These are phyloP conservation scores for Brassica balearica DNA, from an alignment of 441 rosid genomes.

Conservation along the genomic window DNA sequence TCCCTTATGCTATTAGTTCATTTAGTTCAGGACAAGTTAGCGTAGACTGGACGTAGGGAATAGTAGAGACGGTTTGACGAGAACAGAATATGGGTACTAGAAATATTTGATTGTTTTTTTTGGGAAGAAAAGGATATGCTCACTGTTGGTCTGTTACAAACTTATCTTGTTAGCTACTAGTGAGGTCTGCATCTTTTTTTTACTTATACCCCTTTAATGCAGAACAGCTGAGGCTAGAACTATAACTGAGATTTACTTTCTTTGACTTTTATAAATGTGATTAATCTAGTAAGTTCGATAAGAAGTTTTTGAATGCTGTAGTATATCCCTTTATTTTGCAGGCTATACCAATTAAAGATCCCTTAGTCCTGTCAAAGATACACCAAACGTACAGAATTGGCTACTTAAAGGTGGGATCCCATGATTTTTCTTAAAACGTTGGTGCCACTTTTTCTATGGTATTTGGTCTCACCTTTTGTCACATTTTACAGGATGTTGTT, in stretches of 20 bases:
- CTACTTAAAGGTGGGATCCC: slow-evolving; percentile 79
- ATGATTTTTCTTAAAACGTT: slow-evolving; percentile 22
- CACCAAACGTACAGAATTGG: slow-evolving; percentile 98
- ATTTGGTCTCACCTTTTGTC: slow-evolving; percentile 39
- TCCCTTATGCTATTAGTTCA: slow-evolving; percentile 24
- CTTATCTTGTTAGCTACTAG: slow-evolving; percentile 3
- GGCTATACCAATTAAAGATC: slow-evolving; percentile 95
- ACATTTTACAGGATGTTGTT: slow-evolving; percentile 83
- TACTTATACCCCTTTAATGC: neutral
- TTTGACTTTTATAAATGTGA: slow-evolving; percentile 14
- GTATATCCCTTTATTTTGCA: slow-evolving; percentile 44
- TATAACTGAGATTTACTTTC: neutral
- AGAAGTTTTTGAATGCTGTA: neutral
- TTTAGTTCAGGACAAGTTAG: slow-evolving; percentile 12
- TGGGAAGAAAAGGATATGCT: slow-evolving; percentile 21
- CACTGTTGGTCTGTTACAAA: neutral
- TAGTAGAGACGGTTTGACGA: neutral
- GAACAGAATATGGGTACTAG: neutral
- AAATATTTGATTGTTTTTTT: neutral
- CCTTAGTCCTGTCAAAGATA: slow-evolving; percentile 85
- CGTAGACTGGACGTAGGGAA: slow-evolving; percentile 4
- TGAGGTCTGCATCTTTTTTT: neutral
- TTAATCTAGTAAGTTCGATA: neutral
- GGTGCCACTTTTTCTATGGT: slow-evolving; percentile 22
- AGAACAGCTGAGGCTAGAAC: neutral